Conservation (phyloP, 208 protist species). For the Leishmania guyanensis region DNA sequence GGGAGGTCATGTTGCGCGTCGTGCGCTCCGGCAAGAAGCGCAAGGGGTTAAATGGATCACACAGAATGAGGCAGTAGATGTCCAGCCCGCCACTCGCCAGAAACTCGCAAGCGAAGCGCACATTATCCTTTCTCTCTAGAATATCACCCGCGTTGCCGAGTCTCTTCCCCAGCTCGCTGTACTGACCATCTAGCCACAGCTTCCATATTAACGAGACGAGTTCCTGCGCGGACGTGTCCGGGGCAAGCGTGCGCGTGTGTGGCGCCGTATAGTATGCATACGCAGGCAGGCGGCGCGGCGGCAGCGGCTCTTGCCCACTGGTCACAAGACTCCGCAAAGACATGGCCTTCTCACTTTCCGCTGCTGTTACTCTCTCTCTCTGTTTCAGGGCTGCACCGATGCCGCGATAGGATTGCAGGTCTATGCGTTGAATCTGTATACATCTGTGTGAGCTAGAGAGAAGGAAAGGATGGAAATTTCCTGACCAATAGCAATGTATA, state of each 20-base stretch:
- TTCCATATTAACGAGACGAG: constrained; percentile 20
- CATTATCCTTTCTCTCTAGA: constrained; percentile 51
- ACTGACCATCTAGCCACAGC: constrained; percentile 28
- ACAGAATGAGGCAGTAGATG: constrained; percentile 67
- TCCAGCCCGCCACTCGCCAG: constrained; percentile 68
- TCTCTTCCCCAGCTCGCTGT: constrained; percentile 22
- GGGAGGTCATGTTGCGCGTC: constrained; percentile 8
- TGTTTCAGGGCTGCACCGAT: too few relatives aligned
- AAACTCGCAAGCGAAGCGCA: constrained; percentile 53
- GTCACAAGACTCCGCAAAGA: constrained; percentile 21
- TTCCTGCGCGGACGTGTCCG: constrained; percentile 7
- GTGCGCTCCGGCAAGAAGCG: constrained; percentile 14
- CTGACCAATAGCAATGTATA: not conserved
- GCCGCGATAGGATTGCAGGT: not conserved
- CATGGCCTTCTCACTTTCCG: not conserved
- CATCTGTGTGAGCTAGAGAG: not conserved
- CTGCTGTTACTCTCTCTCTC: not conserved
- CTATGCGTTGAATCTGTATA: not conserved
- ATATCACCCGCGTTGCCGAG: constrained; percentile 35
- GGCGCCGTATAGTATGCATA: constrained; percentile 11
- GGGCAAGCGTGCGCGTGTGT: not conserved
- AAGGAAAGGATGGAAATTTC: not conserved
- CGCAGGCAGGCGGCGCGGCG: constrained; percentile 22
- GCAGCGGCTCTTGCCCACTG: constrained; percentile 26
- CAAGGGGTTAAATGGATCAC: constrained; percentile 45